Percentiles rank a stretch among this genome's conserved stretches.
These are phyloP conservation scores for Crithidia thermophila DNA, from an alignment of 208 protist genomes.

Conservation along the genomic window DNA sequence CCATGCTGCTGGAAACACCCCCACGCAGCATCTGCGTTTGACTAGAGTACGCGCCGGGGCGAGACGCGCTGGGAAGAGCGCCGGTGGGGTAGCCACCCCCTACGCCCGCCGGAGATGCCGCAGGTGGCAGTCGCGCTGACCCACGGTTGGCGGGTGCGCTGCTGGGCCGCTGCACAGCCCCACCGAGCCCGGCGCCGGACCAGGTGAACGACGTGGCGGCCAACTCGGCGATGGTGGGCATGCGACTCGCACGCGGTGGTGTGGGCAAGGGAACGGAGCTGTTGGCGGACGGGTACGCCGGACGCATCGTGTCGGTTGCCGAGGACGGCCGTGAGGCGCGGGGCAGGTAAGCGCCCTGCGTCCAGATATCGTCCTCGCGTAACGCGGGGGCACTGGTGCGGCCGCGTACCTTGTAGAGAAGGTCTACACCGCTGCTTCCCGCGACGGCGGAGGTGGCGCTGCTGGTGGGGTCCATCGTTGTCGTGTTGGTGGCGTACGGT, in stretches of 20 bases:
- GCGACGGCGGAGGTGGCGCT: no score
- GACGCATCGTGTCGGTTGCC: background rate
- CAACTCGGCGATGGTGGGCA: background rate
- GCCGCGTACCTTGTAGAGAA: slow-evolving; percentile 5
- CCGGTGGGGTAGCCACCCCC: background rate
- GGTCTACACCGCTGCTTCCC: slow-evolving; percentile 7
- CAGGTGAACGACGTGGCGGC: no score
- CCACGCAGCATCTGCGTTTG: no score
- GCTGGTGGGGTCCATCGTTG: no score
- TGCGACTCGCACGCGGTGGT: background rate
- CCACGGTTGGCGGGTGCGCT: slow-evolving; percentile 4
- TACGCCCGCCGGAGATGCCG: no score
- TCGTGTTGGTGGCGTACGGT: no score
- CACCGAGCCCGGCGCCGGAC: no score
- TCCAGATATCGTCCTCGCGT: slow-evolving; percentile 5
- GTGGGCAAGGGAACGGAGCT: background rate
- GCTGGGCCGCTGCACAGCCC: slow-evolving; percentile 11
- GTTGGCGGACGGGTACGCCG: no score
- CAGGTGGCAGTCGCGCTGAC: background rate
- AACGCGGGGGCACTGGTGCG: background rate
- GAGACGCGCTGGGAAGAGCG: no score
- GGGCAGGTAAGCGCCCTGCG: slow-evolving; percentile 24
- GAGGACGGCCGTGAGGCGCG: slow-evolving; percentile 9
- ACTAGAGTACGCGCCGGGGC: no score
- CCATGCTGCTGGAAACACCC: no score